Evolutionary conservation across 139 green algal species (phyloP), one percentile per base, ranked within the genome.

Genomic region (Asterochloris sp.): DNA sequence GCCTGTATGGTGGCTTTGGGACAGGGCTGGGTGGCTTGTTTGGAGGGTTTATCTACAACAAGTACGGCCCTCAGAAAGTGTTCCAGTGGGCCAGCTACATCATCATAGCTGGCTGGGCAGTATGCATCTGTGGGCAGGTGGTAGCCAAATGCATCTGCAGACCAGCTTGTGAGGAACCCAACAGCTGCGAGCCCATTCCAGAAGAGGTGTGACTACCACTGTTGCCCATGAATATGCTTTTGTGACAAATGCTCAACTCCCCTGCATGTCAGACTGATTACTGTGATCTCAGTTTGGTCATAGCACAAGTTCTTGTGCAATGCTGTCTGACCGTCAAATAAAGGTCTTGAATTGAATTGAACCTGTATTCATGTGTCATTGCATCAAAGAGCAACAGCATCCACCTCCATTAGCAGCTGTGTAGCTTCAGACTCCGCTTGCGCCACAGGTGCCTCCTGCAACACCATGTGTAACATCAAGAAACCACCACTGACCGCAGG

Each of bases 11-110:
- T 19, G 87, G 87, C 28, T 14, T 90, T 0, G 87, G 84, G 16
- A 73, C 60, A 47, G 87, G 87, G 10, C 11, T 85, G 11, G 87
- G 87, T 16, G 85, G 85, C 4, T 73, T 90, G 67, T 54, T 86
- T 63, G 82, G 87, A 19, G 84, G 84, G 8, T 24, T 84, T 66
- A 27, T 90, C 12, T 79, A 87, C 76, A 77, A 83, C 19, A 61
- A 54, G 0, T 63, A 74, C 21, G 87, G 87, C 13, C 79, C 82
- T 24, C 47, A 78, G 62, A 62, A 38, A 62, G 80, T 88, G 63
- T 90, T 88, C 24, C 24, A 62, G 11, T 26, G 66, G 10, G 27
- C 61, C 4, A 69, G 81, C 13, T 38, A n/a, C 11, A 61, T 86
- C 21, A 62, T 89, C 61, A 69, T 71, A n/a, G 83, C 38, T 26